Base-by-base conservation (phyloP, 805 yeast species). In the Spathaspora hagerdaliae region DNA sequence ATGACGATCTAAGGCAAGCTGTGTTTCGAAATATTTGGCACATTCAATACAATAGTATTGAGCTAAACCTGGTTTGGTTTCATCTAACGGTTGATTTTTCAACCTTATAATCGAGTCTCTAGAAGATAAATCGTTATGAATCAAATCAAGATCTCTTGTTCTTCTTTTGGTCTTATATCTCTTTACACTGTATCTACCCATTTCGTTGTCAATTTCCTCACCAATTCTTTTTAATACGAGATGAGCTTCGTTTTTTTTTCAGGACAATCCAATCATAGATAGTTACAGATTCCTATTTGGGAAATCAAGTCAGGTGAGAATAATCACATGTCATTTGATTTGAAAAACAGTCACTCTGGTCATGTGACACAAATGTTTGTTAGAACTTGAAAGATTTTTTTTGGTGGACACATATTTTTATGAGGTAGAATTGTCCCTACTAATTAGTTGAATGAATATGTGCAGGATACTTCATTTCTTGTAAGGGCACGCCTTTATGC, bases 41-140 rank as follows among this genome's bases (percentile, higher is more conserved):
- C 99, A 94, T 52, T 90, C 96, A 44, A 94, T 76, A 66, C 98
- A 94, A 65, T 88, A 94, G 65, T 80, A 85, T 66, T 94, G 98
- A 12, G 97, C 99, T 53, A 94, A 69, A 1, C 99, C 99, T 1
- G 97, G 91, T 60, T 85, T 84, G 38, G 82, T 80, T 67, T 92
- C 98, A 64, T 92, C 97, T 46, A 87, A 64, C 5, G 88, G 86
- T 65, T 92, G 98, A 61, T 86, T 83, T 60, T 87, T 78, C 46
- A 90, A 73, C 36, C 74, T 70, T 45, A 75, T 64, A 45, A 89
- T 83, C n/a, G 83, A 69, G 34, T 82, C 85, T 35, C 77, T 73
- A 3, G 81, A 65, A 2, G 84, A 70, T 43, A 94, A 65, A 59
- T 94, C 99, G 34, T 79, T 73, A 58, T 85, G 80, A 48, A 94